Conservation (phyloP, 352 stramenopile genomes). For the Plasmopara viticola region DNA sequence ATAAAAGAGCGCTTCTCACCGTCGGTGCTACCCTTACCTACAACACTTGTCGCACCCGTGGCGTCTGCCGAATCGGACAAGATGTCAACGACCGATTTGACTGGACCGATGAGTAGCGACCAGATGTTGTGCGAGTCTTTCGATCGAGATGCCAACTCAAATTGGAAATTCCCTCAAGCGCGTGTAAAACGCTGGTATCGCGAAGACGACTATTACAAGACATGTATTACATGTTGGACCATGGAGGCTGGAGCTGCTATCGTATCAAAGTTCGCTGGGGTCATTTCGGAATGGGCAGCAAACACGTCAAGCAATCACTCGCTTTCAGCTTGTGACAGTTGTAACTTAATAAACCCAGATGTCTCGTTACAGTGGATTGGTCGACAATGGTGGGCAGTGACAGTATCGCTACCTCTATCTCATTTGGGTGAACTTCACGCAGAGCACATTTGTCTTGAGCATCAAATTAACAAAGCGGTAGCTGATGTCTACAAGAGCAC, state of each 20-base stretch:
- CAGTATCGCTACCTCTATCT: slow-evolving; percentile 54
- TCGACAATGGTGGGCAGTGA: slow-evolving; percentile 61
- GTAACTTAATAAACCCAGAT: slow-evolving; percentile 47
- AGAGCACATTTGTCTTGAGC: slow-evolving; percentile 57
- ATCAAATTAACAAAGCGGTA: slow-evolving; percentile 59
- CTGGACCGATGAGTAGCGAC: neutral
- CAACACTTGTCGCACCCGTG: slow-evolving; percentile 6
- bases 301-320: slow-evolving; percentile 4
- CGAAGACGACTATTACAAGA: slow-evolving; percentile 64
- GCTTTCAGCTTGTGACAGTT: neutral
- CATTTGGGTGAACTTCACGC: slow-evolving; percentile 49
- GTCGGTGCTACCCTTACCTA: slow-evolving; percentile 20
- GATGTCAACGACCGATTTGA: slow-evolving; percentile 2
- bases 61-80: slow-evolving; percentile 10
- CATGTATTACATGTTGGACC: slow-evolving; percentile 69
- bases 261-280: slow-evolving; percentile 45
- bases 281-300: slow-evolving; percentile 32
- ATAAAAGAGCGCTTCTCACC: slow-evolving; percentile 73
- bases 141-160: slow-evolving; percentile 5
- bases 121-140: slow-evolving; percentile 4
- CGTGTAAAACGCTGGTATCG: slow-evolving; percentile 67
- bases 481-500: slow-evolving; percentile 26
- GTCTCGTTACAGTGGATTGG: slow-evolving; percentile 78
- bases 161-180: slow-evolving; percentile 33
- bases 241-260: slow-evolving; percentile 63